Evolutionary conservation across 352 stramenopile species (phyloP), one percentile per base, ranked within the genome.

Genomic region (Phytophthora foliorum): DNA sequence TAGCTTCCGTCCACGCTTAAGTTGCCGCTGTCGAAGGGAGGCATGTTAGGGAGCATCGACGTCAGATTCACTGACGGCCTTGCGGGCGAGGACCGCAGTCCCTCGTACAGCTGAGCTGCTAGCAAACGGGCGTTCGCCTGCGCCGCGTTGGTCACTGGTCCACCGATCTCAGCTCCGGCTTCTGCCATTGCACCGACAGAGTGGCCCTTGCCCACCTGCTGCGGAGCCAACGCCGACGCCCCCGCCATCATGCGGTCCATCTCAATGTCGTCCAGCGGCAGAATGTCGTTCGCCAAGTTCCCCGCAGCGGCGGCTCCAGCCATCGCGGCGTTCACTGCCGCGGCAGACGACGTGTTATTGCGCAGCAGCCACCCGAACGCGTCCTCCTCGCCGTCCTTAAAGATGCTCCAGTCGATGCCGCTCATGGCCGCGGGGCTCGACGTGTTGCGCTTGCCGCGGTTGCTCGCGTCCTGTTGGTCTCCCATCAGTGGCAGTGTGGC

Each of bases 331-430:
- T 34, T 48, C 6, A 32, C 16, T 3, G 32, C 17, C 39, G 24
- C 34, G 4, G 54, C 48, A 2, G 21, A 25, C 53, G 19, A 29
- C 19, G 45, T 42, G 55, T 79, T 83, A 19, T 77, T 79, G 46
- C 78, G 74, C 68, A 85, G 64, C 6, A 91, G 74, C 82, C 82
- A 91, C 7, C 75, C 67, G 62, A 91, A 89, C 16, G 80, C 57
- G 57, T 86, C 78, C 41, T 89, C 80, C 46, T 89, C 78, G 58
- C 72, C 64, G 67, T 91, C 82, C 44, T 82, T 81, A 65, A 91
- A 91, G 56, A 91, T 86, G 66, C 74, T 86, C 80, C 80, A 91
- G 67, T 91, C 82, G 53, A 89, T 85, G 64, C 82, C 74, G 57
- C 82, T 87, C 65, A 74, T 70, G 54, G 63, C 41, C 39, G 66